Percentiles rank a stretch among this genome's conserved stretches.
Evolutionary conservation across 495 filamentous ascomycete genomes (phyloP).

Genomic region (Annulohypoxylon moriforme): DNA sequence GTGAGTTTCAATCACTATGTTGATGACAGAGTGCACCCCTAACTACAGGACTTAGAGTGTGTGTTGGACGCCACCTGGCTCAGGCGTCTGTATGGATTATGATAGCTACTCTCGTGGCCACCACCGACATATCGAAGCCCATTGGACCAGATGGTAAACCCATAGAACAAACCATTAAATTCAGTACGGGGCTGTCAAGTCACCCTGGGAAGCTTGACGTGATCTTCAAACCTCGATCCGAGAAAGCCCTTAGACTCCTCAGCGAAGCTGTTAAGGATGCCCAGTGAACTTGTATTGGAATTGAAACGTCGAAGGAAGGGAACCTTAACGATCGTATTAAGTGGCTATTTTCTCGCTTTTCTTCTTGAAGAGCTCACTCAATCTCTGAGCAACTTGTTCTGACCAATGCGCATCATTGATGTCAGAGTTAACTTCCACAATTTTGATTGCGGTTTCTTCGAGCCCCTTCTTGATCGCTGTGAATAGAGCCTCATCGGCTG

Average conservation of each 20-base stretch:
- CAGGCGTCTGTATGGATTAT: slow-evolving; percentile 46
- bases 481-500: slow-evolving; percentile 56
- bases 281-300: slow-evolving; percentile 15
- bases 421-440: slow-evolving; percentile 53
- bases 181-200: slow-evolving; percentile 43
- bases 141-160: slow-evolving; percentile 33
- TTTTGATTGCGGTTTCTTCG: slow-evolving; percentile 43
- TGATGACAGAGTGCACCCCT: not conserved
- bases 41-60: slow-evolving; percentile 27
- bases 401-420: slow-evolving; percentile 58
- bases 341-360: slow-evolving; percentile 3
- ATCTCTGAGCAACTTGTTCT: slow-evolving; percentile 47
- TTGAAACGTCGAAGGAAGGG: no score
- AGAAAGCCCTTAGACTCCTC: slow-evolving; percentile 35
- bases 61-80: slow-evolving; percentile 41
- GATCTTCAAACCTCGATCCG: slow-evolving; percentile 37
- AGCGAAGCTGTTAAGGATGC: slow-evolving; percentile 25
- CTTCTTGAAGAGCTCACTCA: slow-evolving; percentile 31
- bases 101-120: slow-evolving; percentile 43
- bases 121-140: slow-evolving; percentile 42
- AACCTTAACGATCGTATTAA: not conserved
- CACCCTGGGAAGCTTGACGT: slow-evolving; percentile 43
- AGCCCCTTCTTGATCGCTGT: slow-evolving; percentile 55
- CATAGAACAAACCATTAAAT: slow-evolving; percentile 40
- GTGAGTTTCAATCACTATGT: slow-evolving; percentile 8